phyloP scores from a whole-genome alignment of 2,329 filamentous ascomycete species.

The Neonectria hederae region DNA sequence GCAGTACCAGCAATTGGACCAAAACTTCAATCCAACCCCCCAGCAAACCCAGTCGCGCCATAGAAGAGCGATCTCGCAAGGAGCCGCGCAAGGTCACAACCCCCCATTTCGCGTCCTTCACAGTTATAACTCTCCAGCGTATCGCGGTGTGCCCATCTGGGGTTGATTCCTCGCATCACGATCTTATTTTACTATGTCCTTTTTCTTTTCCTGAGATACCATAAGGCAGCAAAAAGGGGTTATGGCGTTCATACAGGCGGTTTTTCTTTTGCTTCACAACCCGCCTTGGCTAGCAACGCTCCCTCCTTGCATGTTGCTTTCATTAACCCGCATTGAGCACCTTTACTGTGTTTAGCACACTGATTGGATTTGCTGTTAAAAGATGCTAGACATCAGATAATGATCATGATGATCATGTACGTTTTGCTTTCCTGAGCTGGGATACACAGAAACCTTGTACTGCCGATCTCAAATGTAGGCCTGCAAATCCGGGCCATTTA shows the following conservation, averaged over 20 bases:
- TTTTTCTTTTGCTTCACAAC: not conserved
- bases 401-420: slow-evolving; percentile 4
- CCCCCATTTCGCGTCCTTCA: slow-evolving; percentile 63
- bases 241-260: slow-evolving; percentile 9
- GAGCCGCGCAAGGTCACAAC: slow-evolving; percentile 31
- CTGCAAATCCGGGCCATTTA: not conserved
- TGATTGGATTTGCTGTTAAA: not conserved
- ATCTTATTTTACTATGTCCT: not conserved
- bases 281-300: not conserved
- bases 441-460: slow-evolving; percentile 2
- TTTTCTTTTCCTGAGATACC: slow-evolving; percentile 30
- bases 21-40: slow-evolving; percentile 24
- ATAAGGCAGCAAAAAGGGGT: slow-evolving; percentile 14
- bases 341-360: not conserved
- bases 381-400: not conserved
- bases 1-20: slow-evolving; percentile 25
- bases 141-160: slow-evolving; percentile 65
- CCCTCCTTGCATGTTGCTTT: slow-evolving; percentile 1
- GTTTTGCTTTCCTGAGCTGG: slow-evolving; percentile 6
- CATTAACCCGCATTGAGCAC: not conserved
- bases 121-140: slow-evolving; percentile 68
- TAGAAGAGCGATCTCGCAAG: slow-evolving; percentile 28
- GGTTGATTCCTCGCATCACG: slow-evolving; percentile 45
- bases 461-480: not conserved
- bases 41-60: slow-evolving; percentile 21